A percentile compares a stretch with the other conserved stretches of the same genome.
Conservation (phyloP, 2,329 filamentous ascomycete genomes). For the Cercospora sojina region DNA sequence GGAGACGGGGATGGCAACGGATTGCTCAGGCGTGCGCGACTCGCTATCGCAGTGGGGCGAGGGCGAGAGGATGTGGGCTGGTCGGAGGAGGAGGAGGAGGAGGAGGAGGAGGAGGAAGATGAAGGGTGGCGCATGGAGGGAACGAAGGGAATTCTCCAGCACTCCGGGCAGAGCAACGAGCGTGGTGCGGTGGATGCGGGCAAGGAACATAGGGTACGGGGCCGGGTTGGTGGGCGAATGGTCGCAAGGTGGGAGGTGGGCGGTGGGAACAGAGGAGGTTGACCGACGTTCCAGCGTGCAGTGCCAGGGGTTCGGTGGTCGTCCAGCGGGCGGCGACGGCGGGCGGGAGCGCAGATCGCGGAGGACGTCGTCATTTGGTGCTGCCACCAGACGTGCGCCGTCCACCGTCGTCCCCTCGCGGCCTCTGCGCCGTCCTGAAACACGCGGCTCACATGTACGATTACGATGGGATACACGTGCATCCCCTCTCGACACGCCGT, state of each 20-base stretch:
- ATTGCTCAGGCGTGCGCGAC: no score
- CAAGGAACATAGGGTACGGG: background rate
- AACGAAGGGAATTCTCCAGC: background rate
- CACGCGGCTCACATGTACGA: background rate
- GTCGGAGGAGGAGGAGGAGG: no score
- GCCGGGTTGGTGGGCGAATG: background rate
- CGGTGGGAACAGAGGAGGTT: background rate
- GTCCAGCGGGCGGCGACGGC: no score
- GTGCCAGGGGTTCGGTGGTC: background rate
- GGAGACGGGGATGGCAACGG: no score
- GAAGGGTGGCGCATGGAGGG: background rate
- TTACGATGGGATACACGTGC: background rate
- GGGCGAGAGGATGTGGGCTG: no score
- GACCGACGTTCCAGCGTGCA: background rate
- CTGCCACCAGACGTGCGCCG: background rate
- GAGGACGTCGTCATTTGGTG: background rate
- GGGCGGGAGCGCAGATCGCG: no score
- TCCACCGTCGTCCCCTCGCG: background rate
- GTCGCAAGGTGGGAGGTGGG: background rate
- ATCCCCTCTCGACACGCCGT: no score
- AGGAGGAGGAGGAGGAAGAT: background rate
- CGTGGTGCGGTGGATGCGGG: background rate
- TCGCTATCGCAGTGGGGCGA: no score
- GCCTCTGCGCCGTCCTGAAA: background rate
- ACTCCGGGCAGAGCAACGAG: background rate